These are phyloP conservation scores for Vicia sativa DNA, from an alignment of 306 rosid genomes.

Conservation along the genomic window DNA sequence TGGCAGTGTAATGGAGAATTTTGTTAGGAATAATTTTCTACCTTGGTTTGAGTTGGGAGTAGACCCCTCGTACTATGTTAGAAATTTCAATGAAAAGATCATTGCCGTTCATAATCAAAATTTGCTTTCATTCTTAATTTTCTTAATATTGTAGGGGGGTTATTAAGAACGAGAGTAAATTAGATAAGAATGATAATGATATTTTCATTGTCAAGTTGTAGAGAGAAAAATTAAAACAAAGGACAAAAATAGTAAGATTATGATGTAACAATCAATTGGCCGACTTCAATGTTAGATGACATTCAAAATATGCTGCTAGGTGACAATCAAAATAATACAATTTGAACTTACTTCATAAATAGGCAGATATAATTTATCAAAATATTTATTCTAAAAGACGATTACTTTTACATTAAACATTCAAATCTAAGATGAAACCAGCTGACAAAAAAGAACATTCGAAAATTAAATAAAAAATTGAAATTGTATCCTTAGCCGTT, in stretches of 20 bases:
- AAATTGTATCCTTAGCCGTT: constrained; percentile 42
- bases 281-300: background rate
- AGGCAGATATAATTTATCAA: background rate
- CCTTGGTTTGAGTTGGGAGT: no score
- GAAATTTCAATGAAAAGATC: background rate
- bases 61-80: background rate
- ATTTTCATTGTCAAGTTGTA: background rate
- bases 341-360: constrained; percentile 8
- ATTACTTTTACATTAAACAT: constrained; percentile 3
- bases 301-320: background rate
- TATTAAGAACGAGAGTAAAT: background rate
- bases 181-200: background rate
- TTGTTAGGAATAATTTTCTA: no score
- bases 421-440: constrained; percentile 43
- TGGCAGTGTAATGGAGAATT: no score
- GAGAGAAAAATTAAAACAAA: background rate
- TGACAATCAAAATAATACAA: constrained; percentile 10
- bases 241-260: background rate
- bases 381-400: background rate
- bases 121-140: background rate
- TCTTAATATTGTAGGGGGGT: no score
- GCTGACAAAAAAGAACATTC: constrained; percentile 34
- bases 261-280: background rate
- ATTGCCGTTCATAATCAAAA: background rate
- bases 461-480: background rate